Evolutionary conservation across 345 rosid species (phyloP).

Genomic region (Linum trigynum): DNA sequence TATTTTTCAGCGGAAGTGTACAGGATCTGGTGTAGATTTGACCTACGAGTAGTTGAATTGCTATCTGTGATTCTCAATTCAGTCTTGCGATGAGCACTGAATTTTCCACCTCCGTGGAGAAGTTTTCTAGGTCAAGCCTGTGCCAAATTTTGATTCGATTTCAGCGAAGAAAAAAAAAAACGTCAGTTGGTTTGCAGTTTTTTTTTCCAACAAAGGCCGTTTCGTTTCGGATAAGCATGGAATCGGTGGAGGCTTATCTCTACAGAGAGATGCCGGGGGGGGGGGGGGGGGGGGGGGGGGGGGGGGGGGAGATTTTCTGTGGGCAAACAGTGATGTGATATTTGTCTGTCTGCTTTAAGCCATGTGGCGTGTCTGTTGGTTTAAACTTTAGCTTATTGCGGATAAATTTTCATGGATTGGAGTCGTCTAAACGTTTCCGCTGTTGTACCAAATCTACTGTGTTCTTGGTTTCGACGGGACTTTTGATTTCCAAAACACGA

Average conservation of each 20-base stretch:
- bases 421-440: slow-evolving; percentile 1
- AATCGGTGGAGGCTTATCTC: slow-evolving; percentile 2
- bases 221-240: neutral
- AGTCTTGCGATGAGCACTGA: too few species aligned
- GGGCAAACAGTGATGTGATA: neutral
- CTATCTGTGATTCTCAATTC: neutral
- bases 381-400: neutral
- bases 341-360: neutral
- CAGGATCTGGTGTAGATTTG: neutral
- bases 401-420: slow-evolving; percentile 7
- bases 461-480: slow-evolving; percentile 2
- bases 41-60: neutral
- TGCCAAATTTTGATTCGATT: neutral
- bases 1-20: too few species aligned
- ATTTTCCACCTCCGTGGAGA: neutral
- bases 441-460: neutral
- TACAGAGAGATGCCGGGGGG: neutral
- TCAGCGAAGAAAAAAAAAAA: too few species aligned
- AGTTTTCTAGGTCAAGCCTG: neutral
- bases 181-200: neutral
- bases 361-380: slow-evolving; percentile 5
- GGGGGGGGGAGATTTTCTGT: neutral
- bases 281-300: too few species aligned
- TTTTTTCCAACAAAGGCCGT: too few species aligned
- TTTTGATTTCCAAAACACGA: slow-evolving; percentile 2